Conservation (phyloP, 1,284 basidiomycete species). For the Ustilago lituana region DNA sequence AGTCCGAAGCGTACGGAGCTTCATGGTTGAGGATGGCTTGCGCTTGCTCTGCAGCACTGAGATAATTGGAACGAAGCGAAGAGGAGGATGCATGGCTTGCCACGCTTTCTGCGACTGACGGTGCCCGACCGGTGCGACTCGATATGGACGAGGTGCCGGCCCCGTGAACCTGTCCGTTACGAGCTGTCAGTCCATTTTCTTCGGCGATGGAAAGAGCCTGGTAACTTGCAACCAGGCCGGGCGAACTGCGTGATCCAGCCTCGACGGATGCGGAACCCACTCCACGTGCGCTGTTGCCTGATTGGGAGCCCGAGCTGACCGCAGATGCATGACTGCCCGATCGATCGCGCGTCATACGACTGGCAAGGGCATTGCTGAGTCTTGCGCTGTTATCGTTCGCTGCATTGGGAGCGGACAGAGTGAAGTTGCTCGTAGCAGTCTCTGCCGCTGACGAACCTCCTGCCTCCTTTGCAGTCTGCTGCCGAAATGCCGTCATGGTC, state of each 20-base stretch:
- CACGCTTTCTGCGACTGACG: constrained; percentile 29
- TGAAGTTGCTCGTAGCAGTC: not conserved
- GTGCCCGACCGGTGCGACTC: constrained; percentile 18
- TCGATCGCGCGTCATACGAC: constrained; percentile 26
- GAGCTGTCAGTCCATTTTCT: constrained; percentile 22
- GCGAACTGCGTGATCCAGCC: constrained; percentile 19
- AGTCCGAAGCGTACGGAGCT: constrained; percentile 19
- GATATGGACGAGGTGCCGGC: constrained; percentile 2
- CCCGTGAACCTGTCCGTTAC: not conserved
- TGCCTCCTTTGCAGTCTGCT: constrained; percentile 13
- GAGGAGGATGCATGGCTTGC: constrained; percentile 36
- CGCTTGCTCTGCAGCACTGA: constrained; percentile 51
- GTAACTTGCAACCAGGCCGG: constrained; percentile 25
- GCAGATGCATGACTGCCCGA: constrained; percentile 48
- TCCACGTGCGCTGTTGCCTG: constrained; percentile 28
- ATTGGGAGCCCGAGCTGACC: constrained; percentile 36
- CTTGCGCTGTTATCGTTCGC: not conserved
- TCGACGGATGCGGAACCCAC: constrained; percentile 5
- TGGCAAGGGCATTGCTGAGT: not conserved
- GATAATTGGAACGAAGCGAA: constrained; percentile 38
- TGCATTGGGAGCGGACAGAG: not conserved
- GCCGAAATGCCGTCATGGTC: constrained; percentile 28
- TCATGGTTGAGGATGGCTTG: constrained; percentile 53
- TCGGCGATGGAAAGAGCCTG: constrained; percentile 45
- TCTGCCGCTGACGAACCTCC: constrained; percentile 8